phyloP scores from a whole-genome alignment of 2,329 filamentous ascomycete species.

The Aspergillus pseudonomiae region DNA sequence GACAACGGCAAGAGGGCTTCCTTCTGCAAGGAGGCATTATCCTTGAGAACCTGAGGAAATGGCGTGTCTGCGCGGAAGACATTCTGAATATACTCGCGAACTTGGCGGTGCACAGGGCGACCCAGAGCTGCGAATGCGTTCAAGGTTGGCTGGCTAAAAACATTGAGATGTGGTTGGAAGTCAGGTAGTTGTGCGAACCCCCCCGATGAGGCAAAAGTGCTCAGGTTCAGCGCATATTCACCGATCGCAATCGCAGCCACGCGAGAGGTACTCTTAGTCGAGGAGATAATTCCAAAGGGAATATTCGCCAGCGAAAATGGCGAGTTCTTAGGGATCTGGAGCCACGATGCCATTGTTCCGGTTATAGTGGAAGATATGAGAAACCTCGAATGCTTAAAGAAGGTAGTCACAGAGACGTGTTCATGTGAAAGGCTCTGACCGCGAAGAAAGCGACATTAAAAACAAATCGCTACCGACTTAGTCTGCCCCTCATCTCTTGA shows the following conservation, averaged over 20 bases:
- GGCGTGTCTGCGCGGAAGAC: constrained; percentile 64
- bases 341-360: constrained; percentile 56
- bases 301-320: constrained; percentile 80
- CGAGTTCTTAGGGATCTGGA: constrained; percentile 61
- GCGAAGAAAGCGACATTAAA: constrained; percentile 10
- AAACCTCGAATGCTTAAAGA: background rate
- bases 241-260: constrained; percentile 74
- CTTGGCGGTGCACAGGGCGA: constrained; percentile 66
- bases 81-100: constrained; percentile 69
- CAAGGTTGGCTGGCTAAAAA: constrained; percentile 67
- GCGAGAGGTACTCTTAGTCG: constrained; percentile 56
- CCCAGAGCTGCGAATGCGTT: constrained; percentile 77
- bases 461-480: background rate
- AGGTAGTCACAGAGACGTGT: background rate
- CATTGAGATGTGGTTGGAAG: constrained; percentile 60
- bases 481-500: constrained; percentile 3
- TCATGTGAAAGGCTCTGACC: background rate
- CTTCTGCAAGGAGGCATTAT: constrained; percentile 61
- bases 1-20: constrained; percentile 62
- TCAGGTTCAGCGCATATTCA: constrained; percentile 70
- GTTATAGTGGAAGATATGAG: background rate
- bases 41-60: constrained; percentile 63
- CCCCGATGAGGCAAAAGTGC: constrained; percentile 60
- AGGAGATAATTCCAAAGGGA: constrained; percentile 80
- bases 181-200: constrained; percentile 63